A percentile compares a stretch with the other conserved stretches of the same genome.
phyloP scores from a whole-genome alignment of 495 filamentous ascomycete genomes.

The Aspergillus taichungensis region DNA sequence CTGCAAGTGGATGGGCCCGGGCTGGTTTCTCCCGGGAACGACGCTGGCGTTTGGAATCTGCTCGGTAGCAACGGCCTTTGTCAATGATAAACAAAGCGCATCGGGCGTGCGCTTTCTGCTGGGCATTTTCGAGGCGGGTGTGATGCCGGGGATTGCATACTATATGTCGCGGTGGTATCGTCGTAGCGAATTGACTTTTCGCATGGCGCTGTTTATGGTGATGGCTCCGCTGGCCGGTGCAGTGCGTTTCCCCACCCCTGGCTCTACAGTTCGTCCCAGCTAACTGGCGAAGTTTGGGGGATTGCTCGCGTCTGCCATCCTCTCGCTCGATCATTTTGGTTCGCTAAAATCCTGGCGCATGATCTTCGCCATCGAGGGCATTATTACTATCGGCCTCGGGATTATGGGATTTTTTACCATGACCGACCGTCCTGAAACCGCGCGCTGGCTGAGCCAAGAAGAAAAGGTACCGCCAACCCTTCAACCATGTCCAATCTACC shows the following conservation, averaged over 20 bases:
- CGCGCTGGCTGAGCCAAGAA: slow-evolving; percentile 53
- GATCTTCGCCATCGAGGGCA: slow-evolving; percentile 68
- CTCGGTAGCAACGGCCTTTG: slow-evolving; percentile 40
- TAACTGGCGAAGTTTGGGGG: slow-evolving; percentile 43
- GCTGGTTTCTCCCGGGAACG: slow-evolving; percentile 41
- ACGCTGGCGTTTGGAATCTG: slow-evolving; percentile 42
- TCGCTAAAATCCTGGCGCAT: slow-evolving; percentile 54
- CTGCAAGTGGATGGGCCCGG: slow-evolving; percentile 42
- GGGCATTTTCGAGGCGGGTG: slow-evolving; percentile 58
- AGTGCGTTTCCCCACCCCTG: no score
- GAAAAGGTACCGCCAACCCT: slow-evolving; percentile 38
- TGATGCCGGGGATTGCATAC: slow-evolving; percentile 67
- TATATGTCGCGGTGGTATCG: slow-evolving; percentile 66
- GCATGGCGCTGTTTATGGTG: slow-evolving; percentile 40
- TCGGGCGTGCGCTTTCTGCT: slow-evolving; percentile 46
- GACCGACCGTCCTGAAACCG: slow-evolving; percentile 59
- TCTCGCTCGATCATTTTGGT: slow-evolving; percentile 36
- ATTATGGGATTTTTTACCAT: slow-evolving; percentile 50
- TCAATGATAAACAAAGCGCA: slow-evolving; percentile 28
- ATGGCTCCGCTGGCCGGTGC: slow-evolving; percentile 62
- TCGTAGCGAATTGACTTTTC: slow-evolving; percentile 56
- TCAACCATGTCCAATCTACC: no score
- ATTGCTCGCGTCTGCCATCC: slow-evolving; percentile 52
- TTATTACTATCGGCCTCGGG: slow-evolving; percentile 55
- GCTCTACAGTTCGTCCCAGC: no score